Conservation (phyloP, 805 yeast genomes). For the Candida jianshihensis region DNA sequence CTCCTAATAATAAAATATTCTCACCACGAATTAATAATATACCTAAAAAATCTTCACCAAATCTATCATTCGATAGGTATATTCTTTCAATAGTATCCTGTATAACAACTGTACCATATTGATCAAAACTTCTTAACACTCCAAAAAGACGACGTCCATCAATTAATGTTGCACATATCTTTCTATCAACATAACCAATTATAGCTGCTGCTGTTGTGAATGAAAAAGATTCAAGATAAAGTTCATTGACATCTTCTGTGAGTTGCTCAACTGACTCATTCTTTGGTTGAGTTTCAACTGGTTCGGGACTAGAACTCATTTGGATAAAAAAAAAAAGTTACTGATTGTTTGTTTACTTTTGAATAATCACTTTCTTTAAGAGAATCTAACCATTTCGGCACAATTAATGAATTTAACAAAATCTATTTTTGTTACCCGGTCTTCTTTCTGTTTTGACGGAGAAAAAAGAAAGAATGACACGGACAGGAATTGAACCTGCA, state of each 20-base stretch:
- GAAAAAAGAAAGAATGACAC: conserved; percentile 45
- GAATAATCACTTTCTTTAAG: too few species aligned
- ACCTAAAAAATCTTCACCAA: conserved; percentile 74
- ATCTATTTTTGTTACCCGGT: background rate
- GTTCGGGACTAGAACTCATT: background rate
- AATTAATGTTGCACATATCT: conserved; percentile 76
- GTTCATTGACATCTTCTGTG: conserved; percentile 40
- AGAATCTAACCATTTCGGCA: too few species aligned
- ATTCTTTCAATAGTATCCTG: conserved; percentile 89
- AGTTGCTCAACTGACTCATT: conserved; percentile 12
- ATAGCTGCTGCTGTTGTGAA: conserved; percentile 89
- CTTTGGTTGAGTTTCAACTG: conserved; percentile 7
- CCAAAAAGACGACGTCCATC: conserved; percentile 90
- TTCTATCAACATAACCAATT: conserved; percentile 74
- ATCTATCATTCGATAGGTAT: conserved; percentile 50
- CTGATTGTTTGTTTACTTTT: too few species aligned
- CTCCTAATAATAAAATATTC: conserved; percentile 90
- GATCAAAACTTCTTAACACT: conserved; percentile 89
- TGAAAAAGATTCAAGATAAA: conserved; percentile 72
- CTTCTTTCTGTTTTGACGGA: conserved; percentile 2
- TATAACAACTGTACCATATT: conserved; percentile 80
- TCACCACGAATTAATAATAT: conserved; percentile 91
- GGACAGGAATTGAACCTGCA: conserved; percentile 87
- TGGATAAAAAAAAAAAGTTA: background rate
- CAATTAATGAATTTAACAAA: background rate